Percentiles rank a stretch among this genome's conserved stretches.
Evolutionary conservation across 176 grass and related monocot genomes (phyloP).

Genomic region (Echinochloa phyllopogon): DNA sequence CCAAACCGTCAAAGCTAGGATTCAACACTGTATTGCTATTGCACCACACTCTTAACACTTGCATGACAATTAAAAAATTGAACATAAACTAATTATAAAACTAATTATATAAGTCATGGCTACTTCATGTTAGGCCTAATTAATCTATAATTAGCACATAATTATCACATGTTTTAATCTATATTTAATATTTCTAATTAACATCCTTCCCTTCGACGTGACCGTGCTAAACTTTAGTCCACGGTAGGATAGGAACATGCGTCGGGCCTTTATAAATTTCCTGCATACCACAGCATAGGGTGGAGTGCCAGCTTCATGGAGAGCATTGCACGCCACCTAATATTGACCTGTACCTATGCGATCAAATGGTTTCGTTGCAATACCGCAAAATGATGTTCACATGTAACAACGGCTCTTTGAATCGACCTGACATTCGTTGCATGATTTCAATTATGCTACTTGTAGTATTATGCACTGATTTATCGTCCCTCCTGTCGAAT

Average conservation of each 20-base stretch:
- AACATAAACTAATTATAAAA: too few relatives aligned
- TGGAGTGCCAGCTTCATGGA: background rate
- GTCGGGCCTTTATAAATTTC: background rate
- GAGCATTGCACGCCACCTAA: background rate
- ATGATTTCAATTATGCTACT: background rate
- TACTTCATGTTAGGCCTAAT: too few relatives aligned
- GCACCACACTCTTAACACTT: background rate
- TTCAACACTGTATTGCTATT: background rate
- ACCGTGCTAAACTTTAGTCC: too few relatives aligned
- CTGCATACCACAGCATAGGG: background rate
- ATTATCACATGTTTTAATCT: too few relatives aligned
- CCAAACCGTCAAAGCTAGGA: background rate
- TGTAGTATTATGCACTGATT: background rate
- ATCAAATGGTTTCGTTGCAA: background rate
- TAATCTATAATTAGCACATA: too few relatives aligned
- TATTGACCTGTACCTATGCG: background rate
- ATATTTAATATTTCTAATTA: too few relatives aligned
- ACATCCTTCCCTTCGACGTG: too few relatives aligned
- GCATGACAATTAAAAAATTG: too few relatives aligned
- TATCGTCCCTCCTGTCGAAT: constrained; percentile 3
- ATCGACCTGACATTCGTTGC: background rate
- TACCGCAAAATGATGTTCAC: background rate
- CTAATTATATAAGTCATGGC: too few relatives aligned
- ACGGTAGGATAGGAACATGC: too few relatives aligned
- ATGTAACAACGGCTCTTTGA: background rate